Conservation (phyloP, 768 basidiomycete species). For the Tremella yokohamensis region DNA sequence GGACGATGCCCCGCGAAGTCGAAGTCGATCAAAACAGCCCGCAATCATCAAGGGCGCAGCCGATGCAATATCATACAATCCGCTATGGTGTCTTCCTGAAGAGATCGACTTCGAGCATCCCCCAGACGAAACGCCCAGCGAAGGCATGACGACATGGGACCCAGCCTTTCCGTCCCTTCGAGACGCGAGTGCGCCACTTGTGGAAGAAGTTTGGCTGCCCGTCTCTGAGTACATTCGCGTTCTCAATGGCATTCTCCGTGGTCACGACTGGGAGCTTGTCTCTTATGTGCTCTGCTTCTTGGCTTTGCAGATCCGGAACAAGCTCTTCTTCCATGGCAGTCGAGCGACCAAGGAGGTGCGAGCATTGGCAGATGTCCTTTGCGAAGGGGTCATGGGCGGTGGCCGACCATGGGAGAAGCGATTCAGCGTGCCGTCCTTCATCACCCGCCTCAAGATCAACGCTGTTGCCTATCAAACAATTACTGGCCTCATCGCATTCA, state of each 20-base stretch:
- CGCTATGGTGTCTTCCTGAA: constrained; percentile 55
- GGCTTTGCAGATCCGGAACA: constrained; percentile 86
- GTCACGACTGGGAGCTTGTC: constrained; percentile 86
- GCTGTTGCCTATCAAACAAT: constrained; percentile 82
- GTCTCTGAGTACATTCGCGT: constrained; percentile 69
- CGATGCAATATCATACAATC: constrained; percentile 54
- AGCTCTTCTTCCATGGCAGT: constrained; percentile 92
- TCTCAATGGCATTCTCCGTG: constrained; percentile 67
- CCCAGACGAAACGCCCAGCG: constrained; percentile 56
- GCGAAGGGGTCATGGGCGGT: constrained; percentile 53
- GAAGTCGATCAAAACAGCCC: constrained; percentile 46
- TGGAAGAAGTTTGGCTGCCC: constrained; percentile 57
- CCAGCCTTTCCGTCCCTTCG: constrained; percentile 44
- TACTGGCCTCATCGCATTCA: constrained; percentile 82
- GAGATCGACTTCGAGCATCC: constrained; percentile 42
- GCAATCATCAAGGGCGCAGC: constrained; percentile 15
- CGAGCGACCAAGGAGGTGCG: constrained; percentile 64
- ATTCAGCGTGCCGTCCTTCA: constrained; percentile 45
- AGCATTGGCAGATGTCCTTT: constrained; percentile 64
- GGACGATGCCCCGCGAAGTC: constrained; percentile 39
- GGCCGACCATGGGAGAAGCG: constrained; percentile 28
- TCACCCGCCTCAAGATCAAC: constrained; percentile 75
- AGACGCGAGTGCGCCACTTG: constrained; percentile 27
- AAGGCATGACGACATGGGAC: constrained; percentile 53
- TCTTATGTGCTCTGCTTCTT: constrained; percentile 89